Evolutionary conservation across 352 stramenopile genomes (phyloP).

Genomic region (Globisporangium barbulae): DNA sequence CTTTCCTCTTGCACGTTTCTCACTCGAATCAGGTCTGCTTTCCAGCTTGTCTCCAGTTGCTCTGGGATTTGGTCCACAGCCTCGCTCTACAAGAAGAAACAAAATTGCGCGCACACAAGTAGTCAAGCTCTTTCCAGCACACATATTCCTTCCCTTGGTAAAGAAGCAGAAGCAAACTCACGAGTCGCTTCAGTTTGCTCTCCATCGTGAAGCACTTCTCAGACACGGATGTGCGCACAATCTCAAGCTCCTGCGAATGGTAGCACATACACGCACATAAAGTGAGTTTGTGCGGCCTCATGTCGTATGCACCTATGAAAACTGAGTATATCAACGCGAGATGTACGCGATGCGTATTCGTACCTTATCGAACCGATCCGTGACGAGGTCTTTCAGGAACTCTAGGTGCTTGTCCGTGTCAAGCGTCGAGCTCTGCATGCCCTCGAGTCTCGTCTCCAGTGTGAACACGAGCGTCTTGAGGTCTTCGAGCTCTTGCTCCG

Average conservation of each 20-base stretch:
- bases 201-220: conserved; percentile 57
- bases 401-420: conserved; percentile 41
- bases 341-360: background rate
- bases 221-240: conserved; percentile 49
- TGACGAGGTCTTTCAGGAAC: conserved; percentile 34
- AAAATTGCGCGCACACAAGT: background rate
- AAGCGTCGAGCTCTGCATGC: conserved; percentile 27
- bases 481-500: conserved; percentile 43
- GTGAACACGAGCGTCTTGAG: conserved; percentile 48
- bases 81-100: conserved; percentile 19
- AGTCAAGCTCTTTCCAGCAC: background rate
- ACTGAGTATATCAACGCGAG: too few relatives aligned
- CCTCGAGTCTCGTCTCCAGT: conserved; percentile 38
- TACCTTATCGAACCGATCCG: conserved; percentile 48
- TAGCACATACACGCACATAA: background rate
- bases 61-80: conserved; percentile 28
- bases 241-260: conserved; percentile 42
- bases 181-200: conserved; percentile 35
- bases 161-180: conserved; percentile 13
- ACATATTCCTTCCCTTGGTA: background rate
- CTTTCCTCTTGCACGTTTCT: conserved; percentile 6
- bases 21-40: conserved; percentile 10
- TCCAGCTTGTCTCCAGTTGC: conserved; percentile 23
- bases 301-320: too few relatives aligned
- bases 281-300: background rate